phyloP scores from a whole-genome alignment of 2,329 filamentous ascomycete species.

The Parascedosporium putredinis region DNA sequence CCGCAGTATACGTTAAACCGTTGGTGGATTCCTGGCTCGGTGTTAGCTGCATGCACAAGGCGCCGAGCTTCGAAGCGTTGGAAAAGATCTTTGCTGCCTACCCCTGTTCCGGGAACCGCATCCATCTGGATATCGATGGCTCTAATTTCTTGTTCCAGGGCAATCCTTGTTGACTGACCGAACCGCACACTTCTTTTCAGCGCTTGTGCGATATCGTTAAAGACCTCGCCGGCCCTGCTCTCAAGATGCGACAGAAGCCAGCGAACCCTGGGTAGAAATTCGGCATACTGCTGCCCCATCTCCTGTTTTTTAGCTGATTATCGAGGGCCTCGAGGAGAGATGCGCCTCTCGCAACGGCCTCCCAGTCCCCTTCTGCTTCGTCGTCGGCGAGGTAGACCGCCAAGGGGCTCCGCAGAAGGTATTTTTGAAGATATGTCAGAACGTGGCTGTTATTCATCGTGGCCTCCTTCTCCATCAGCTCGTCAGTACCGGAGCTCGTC shows the following conservation, averaged over 20 bases:
- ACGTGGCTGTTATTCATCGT: constrained; percentile 64
- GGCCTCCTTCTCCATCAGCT: constrained; percentile 67
- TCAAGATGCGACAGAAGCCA: constrained; percentile 52
- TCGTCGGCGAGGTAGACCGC: constrained; percentile 44
- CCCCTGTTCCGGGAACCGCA: constrained; percentile 12
- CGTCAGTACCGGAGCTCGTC: constrained; percentile 50
- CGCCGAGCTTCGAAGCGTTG: too few relatives aligned
- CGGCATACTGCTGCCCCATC: constrained; percentile 32
- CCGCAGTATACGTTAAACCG: constrained; percentile 28
- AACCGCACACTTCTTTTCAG: constrained; percentile 60
- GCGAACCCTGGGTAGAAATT: constrained; percentile 48
- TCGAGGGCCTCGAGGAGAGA: constrained; percentile 22
- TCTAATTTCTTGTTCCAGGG: constrained; percentile 32
- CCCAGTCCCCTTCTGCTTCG: not conserved
- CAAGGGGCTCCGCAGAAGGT: constrained; percentile 57
- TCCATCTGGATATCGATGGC: constrained; percentile 50
- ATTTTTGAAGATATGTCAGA: constrained; percentile 65
- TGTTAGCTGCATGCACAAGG: not conserved
- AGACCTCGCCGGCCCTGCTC: constrained; percentile 48
- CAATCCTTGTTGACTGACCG: constrained; percentile 40
- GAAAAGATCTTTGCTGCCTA: too few relatives aligned
- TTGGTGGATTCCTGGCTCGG: constrained; percentile 13
- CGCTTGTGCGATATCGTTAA: constrained; percentile 58
- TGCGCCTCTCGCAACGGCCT: not conserved
- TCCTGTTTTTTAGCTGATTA: constrained; percentile 38